Base-by-base conservation (phyloP, 805 yeast species). In the Tetrapisispora pingtungensis region DNA sequence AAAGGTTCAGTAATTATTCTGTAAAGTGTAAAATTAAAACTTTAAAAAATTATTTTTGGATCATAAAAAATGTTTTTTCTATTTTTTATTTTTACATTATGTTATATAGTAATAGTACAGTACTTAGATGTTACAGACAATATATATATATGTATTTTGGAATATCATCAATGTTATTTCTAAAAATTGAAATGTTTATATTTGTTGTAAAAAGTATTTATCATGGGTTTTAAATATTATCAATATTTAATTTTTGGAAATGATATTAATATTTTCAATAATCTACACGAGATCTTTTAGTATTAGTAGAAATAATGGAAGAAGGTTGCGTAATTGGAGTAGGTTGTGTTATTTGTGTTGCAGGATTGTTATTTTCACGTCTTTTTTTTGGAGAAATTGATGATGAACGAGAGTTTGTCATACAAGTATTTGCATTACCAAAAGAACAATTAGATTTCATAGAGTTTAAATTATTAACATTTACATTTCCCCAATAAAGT, bases 401-500 rank as follows among this genome's bases (percentile, higher is more conserved):
- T 18, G 40, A 37, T 4, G 40, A 37, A 17, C 40, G 40, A 5
- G 40, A 37, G n/a, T 37, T 37, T 4, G 33, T 26, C n/a, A 26
- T 3, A 19, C 40, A 37, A 3, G 40, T 17, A 14, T 37, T 37
- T 17, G 40, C 15, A 13, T 37, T 37, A 7, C 30, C 33, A 17
- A 37, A 27, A 37, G 14, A 18, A 10, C 13, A 15, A 18, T 37
- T 37, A 17, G 31, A 24, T 15, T 28, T 37, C n/a, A 14, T 17
- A 5, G 12, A 2, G 10, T 37, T 37, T 17, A 26, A 27, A 15
- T 19, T 28, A 31, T 37, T 37, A 18, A 37, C 22, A 14, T 37
- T 37, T 12, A 37, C 13, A 28, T 37, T 33, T 14, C 53, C 54
- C 55, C 53, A 49, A 32, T 36, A 40, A 40, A 46, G 43, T 38